Conservation (phyloP, 495 filamentous ascomycete species). For the Penicilliopsis zonata region DNA sequence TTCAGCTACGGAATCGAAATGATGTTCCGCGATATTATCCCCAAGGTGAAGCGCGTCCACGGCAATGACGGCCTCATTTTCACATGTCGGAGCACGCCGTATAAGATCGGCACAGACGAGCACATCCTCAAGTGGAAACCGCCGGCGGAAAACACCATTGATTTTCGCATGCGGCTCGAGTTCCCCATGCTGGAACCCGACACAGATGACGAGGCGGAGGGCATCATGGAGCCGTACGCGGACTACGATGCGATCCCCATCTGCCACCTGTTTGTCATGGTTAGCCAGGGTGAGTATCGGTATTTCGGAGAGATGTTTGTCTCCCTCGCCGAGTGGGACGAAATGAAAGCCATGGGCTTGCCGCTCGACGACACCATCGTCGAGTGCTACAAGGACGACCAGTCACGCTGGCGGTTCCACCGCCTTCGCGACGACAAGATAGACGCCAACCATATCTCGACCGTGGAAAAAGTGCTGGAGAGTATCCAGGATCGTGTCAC, state of each 20-base stretch:
- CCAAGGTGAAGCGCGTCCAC: constrained; percentile 58
- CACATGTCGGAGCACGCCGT: constrained; percentile 75
- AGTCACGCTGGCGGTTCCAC: constrained; percentile 70
- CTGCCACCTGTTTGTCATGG: constrained; percentile 45
- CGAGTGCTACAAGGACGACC: constrained; percentile 69
- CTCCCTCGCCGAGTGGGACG: constrained; percentile 70
- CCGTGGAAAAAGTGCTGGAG: constrained; percentile 68
- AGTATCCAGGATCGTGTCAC: constrained; percentile 68
- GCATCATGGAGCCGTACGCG: constrained; percentile 32
- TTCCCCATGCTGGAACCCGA: constrained; percentile 66
- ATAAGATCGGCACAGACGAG: constrained; percentile 79
- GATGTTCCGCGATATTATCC: constrained; percentile 81
- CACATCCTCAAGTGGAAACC: constrained; percentile 98
- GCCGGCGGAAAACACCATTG: constrained; percentile 80
- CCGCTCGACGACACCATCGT: constrained; percentile 75
- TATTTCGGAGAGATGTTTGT: constrained; percentile 55
- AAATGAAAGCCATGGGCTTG: constrained; percentile 52
- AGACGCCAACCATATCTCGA: constrained; percentile 78
- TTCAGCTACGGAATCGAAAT: constrained; percentile 77
- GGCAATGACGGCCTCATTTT: constrained; percentile 96
- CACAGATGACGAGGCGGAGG: constrained; percentile 50
- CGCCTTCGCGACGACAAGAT: constrained; percentile 83
- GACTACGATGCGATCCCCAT: constrained; percentile 53
- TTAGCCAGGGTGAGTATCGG: constrained; percentile 45
- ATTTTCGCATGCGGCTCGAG: constrained; percentile 68